Evolutionary conservation across 805 yeast species (phyloP).

Genomic region (Jamesozyma piceae): DNA sequence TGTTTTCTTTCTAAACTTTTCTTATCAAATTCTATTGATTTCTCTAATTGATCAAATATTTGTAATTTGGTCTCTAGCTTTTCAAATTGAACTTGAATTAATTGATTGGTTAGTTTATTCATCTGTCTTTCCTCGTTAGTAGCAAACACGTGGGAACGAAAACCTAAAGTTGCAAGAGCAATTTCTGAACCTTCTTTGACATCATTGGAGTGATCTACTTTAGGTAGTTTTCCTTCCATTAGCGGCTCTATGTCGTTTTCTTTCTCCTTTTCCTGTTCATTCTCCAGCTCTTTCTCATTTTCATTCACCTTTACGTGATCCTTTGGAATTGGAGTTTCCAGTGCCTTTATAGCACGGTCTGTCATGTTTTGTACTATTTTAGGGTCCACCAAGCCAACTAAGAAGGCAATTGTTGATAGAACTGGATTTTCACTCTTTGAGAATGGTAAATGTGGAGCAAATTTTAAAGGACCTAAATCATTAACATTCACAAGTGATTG

Average conservation of each 20-base stretch:
- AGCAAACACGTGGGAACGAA: constrained; percentile 71
- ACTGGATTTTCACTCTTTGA: constrained; percentile 87
- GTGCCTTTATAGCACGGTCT: constrained; percentile 39
- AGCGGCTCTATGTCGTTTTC: background rate
- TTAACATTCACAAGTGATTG: constrained; percentile 9
- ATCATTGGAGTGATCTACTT: background rate
- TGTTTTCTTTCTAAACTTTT: constrained; percentile 52
- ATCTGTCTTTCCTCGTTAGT: constrained; percentile 72
- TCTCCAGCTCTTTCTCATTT: constrained; percentile 1
- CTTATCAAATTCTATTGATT: constrained; percentile 55
- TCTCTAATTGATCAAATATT: constrained; percentile 53
- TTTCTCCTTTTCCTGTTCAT: constrained; percentile 1
- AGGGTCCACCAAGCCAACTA: constrained; percentile 78
- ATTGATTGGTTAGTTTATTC: constrained; percentile 46
- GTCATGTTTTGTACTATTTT: constrained; percentile 81
- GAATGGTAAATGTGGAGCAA: constrained; percentile 76
- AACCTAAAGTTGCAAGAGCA: constrained; percentile 71
- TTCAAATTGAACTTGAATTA: constrained; percentile 52
- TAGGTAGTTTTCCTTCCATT: background rate
- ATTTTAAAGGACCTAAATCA: constrained; percentile 65
- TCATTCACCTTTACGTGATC: background rate
- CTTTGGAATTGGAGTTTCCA: constrained; percentile 2
- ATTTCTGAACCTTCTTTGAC: constrained; percentile 51
- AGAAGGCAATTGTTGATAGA: constrained; percentile 80
- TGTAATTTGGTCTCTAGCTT: constrained; percentile 56